Percentiles rank a stretch among this genome's conserved stretches.
Evolutionary conservation across 2,329 filamentous ascomycete species (phyloP).

Genomic region (Elsinoe perseae): DNA sequence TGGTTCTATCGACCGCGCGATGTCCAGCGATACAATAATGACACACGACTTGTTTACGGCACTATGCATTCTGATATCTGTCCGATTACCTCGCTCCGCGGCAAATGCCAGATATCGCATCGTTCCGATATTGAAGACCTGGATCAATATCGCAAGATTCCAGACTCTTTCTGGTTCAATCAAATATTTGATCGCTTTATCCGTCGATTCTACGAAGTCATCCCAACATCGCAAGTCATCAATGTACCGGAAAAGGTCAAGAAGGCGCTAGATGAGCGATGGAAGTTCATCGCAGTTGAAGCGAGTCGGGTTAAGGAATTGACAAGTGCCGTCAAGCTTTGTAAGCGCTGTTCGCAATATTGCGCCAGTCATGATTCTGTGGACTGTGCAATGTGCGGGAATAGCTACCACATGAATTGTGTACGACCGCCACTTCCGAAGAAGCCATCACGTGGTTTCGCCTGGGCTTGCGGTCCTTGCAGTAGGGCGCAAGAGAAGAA

Average conservation of each 20-base stretch:
- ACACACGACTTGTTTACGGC: slow-evolving; percentile 84
- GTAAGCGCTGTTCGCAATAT: slow-evolving; percentile 85
- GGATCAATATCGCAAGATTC: slow-evolving; percentile 73
- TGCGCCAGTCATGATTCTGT: slow-evolving; percentile 94
- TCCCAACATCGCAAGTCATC: slow-evolving; percentile 84
- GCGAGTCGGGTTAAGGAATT: slow-evolving; percentile 89
- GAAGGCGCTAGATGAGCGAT: slow-evolving; percentile 88
- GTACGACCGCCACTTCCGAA: slow-evolving; percentile 86
- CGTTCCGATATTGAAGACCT: slow-evolving; percentile 75
- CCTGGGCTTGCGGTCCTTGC: slow-evolving; percentile 94
- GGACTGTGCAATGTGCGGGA: slow-evolving; percentile 88
- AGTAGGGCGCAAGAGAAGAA: slow-evolving; percentile 92
- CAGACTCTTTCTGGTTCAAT: slow-evolving; percentile 92
- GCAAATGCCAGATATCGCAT: slow-evolving; percentile 87
- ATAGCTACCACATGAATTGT: slow-evolving; percentile 98
- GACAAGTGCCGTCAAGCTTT: slow-evolving; percentile 90
- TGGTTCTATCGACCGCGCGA: slow-evolving; percentile 98
- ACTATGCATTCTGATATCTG: slow-evolving; percentile 99
- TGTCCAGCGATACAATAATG: slow-evolving; percentile 83
- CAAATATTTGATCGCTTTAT: slow-evolving; percentile 98
- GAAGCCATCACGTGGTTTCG: slow-evolving; percentile 94
- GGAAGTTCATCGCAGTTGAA: slow-evolving; percentile 94
- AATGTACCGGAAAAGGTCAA: slow-evolving; percentile 95
- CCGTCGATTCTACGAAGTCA: slow-evolving; percentile 93
- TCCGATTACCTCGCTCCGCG: slow-evolving; percentile 82